phyloP scores from a whole-genome alignment of 1,139 yeast genomes.

The Blastobotrys ciferrii region DNA sequence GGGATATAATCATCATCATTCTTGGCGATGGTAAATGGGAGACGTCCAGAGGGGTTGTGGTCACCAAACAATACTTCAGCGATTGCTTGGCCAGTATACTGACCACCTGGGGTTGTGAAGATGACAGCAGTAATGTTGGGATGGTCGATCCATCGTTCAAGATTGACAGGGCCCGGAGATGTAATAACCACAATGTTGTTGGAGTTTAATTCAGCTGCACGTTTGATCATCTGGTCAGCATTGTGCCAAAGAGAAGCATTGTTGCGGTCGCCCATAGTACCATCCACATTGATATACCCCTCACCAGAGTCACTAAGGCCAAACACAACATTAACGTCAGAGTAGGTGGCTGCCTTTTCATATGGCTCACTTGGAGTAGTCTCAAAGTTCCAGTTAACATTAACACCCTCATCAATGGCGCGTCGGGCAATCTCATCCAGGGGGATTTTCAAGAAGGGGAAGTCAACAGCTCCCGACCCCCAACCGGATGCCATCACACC shows the following conservation, averaged over 20 bases:
- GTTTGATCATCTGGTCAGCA: slow-evolving; percentile 53
- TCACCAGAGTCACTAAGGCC: slow-evolving; percentile 53
- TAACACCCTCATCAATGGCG: slow-evolving; percentile 23
- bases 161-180: slow-evolving; percentile 58
- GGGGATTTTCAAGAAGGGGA: slow-evolving; percentile 56
- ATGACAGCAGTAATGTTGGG: slow-evolving; percentile 58
- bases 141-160: slow-evolving; percentile 59
- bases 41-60: slow-evolving; percentile 57
- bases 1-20: slow-evolving; percentile 55
- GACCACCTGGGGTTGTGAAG: slow-evolving; percentile 58
- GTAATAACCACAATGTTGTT: slow-evolving; percentile 59
- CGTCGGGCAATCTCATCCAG: slow-evolving; percentile 34
- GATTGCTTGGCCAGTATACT: slow-evolving; percentile 49
- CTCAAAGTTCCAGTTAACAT: slow-evolving; percentile 26
- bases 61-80: slow-evolving; percentile 58
- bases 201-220: slow-evolving; percentile 48
- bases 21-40: slow-evolving; percentile 63
- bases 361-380: slow-evolving; percentile 42
- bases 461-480: slow-evolving; percentile 50
- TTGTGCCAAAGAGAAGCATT: slow-evolving; percentile 59
- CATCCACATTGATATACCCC: slow-evolving; percentile 56
- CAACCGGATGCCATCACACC: slow-evolving; percentile 41
- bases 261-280: slow-evolving; percentile 56
- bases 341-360: slow-evolving; percentile 48
- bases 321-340: slow-evolving; percentile 53